Evolutionary conservation across 1,284 basidiomycete species (phyloP), one percentile per base, ranked within the genome.

Genomic region (Pyrrhoderma noxium): DNA sequence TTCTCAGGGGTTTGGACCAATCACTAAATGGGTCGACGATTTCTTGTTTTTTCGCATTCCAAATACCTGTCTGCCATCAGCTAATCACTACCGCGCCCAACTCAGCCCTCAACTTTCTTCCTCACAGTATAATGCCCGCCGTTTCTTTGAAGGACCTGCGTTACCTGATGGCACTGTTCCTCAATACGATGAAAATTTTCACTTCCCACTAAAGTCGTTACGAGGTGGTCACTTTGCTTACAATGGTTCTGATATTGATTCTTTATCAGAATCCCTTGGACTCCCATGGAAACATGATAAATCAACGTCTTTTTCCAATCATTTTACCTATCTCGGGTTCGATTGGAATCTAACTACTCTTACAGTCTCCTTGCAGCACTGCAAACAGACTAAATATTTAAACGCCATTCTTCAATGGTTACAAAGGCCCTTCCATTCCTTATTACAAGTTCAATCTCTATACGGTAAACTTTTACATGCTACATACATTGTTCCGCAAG

Each of bases 11-110:
- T 59, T 74, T 1, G 64, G 67, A 0, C 71, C 69, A 0, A 37
- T 73, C 0, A 46, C 59, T 0, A 63, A 68, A 46, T 74, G 71
- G 71, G 67, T 74, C 0, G 71, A 75, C 47, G 65, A 74, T 46
- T 66, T 70, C 19, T 2, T 70, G 0, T 73, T 72, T 56, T 35
- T 72, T 0, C 54, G 64, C 0, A 60, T 72, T 2, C 56, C 16
- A n/a, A n/a, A n/a, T n/a, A n/a, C n/a, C n/a, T n/a, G n/a, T n/a
- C n/a, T n/a, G n/a, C 46, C n/a, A n/a, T n/a, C n/a, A n/a, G n/a
- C n/a, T n/a, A n/a, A n/a, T n/a, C n/a, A n/a, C n/a, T n/a, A n/a
- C n/a, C n/a, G n/a, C n/a, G n/a, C n/a, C n/a, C n/a, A n/a, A n/a
- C n/a, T n/a, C n/a, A n/a, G n/a, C 39, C 9, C 13, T 13, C 21